Evolutionary conservation across 768 basidiomycete species (phyloP).

Genomic region (Lentinula raphanica): DNA sequence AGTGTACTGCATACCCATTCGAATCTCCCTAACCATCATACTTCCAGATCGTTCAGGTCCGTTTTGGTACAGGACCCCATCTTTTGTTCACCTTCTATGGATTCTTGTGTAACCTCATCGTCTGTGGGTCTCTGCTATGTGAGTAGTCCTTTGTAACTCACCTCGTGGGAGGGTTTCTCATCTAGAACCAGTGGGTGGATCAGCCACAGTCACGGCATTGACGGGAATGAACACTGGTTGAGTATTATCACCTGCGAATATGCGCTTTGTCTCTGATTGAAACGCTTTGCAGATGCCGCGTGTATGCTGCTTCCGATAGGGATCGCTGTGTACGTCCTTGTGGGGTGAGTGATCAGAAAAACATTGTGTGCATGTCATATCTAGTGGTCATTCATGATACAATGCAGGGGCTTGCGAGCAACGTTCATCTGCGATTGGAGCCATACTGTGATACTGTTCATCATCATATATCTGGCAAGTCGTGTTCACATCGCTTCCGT

Average conservation of each 20-base stretch:
- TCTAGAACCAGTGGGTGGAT: constrained; percentile 33
- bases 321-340: constrained; percentile 36
- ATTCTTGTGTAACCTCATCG: constrained; percentile 45
- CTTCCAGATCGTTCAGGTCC: constrained; percentile 39
- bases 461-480: constrained; percentile 27
- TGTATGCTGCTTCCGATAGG: constrained; percentile 42
- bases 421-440: constrained; percentile 42
- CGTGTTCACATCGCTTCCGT: constrained; percentile 7
- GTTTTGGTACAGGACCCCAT: constrained; percentile 43
- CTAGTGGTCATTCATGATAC: neutral
- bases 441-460: constrained; percentile 41
- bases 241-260: no score
- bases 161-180: neutral
- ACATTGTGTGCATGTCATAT: neutral
- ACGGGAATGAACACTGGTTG: constrained; percentile 38
- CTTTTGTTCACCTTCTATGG: constrained; percentile 49
- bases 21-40: neutral
- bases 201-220: constrained; percentile 39
- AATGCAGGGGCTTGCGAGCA: constrained; percentile 30
- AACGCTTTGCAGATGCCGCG: constrained; percentile 25
- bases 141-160: constrained; percentile 12
- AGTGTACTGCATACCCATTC: no score
- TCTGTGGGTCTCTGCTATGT: constrained; percentile 46
- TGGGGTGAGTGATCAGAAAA: constrained; percentile 14
- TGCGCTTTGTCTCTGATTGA: no score